These are phyloP conservation scores for Scenedesmus sp. DNA, from an alignment of 163 green algal genomes.

Conservation along the genomic window DNA sequence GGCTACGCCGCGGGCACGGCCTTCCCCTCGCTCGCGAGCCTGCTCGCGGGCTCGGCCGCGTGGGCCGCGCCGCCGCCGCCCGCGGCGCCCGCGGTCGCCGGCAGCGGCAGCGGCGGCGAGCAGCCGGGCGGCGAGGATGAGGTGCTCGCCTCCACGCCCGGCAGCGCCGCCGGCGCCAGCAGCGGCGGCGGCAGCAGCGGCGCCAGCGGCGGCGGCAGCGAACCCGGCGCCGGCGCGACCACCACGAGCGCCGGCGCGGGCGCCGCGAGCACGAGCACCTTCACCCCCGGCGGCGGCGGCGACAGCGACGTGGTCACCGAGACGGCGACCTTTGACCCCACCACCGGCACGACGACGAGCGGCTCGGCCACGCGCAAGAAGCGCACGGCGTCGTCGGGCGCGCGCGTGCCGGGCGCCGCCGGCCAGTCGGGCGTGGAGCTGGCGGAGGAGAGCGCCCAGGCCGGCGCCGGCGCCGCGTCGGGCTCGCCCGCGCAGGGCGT, in stretches of 20 bases:
- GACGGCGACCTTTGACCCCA: slow-evolving; percentile 15
- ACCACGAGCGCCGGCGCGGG: not conserved
- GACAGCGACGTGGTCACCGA: not conserved
- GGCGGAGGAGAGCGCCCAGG: not conserved
- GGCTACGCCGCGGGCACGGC: slow-evolving; percentile 1
- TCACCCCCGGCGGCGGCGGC: not conserved
- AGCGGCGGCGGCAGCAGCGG: not conserved
- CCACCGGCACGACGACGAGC: not conserved
- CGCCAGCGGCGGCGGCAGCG: not conserved
- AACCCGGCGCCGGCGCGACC: too few relatives aligned
- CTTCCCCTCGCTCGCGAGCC: not conserved
- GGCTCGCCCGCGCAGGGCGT: too few relatives aligned
- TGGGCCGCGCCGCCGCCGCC: not conserved
- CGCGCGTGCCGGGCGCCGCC: not conserved
- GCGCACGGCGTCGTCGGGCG: not conserved
- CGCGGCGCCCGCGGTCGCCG: not conserved
- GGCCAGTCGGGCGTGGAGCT: not conserved
- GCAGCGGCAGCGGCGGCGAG: slow-evolving; percentile 8
- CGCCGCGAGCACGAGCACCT: not conserved
- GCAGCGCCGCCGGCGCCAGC: not conserved
- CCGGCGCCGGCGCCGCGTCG: too few relatives aligned
- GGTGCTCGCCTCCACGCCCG: not conserved
- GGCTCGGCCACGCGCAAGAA: not conserved
- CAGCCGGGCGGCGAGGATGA: too few relatives aligned
- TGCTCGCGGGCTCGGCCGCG: slow-evolving; percentile 8